Evolutionary conservation across 2,329 filamentous ascomycete genomes (phyloP), one percentile per base, ranked within the genome.

Genomic region (Fonsecaea pugnacius): DNA sequence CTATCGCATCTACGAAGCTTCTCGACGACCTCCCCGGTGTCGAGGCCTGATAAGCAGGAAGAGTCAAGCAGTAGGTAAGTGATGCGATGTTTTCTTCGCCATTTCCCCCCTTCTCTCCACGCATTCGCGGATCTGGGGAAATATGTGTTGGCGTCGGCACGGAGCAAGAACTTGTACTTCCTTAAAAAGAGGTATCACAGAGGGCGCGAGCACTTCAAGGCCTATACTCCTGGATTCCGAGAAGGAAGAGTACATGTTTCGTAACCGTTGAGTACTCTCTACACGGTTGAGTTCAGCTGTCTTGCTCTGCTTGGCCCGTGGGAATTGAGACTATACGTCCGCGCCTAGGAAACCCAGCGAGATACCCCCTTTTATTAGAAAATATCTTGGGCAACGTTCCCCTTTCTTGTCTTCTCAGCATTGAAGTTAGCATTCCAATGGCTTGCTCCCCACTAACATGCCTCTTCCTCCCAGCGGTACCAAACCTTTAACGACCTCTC

Each of bases 401-500:
- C 12, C n/a, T 46, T 46, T 21, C n/a, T 46, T 6, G 16, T 38
- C 40, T 46, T 21, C 14, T 21, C 6, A 16, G 5, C 18, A 5
- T 21, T 16, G 5, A 46, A 2, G 21, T 14, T 9, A 48, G n/a
- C n/a, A 27, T 48, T 2, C 6, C 8, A 24, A 48, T 30, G 6
- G 27, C 27, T 30, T 30, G 43, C 24, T 21, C n/a, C 12, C 8
- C 8, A 8, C 43, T 48, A 6, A 48, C 18, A 48, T 27, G 2
- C 40, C 24, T 12, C 21, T 46, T 51, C 59, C 30, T 33, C 16
- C 36, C 21, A 40, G n/a, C 12, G 16, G 43, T 18, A 10, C 12
- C 36, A 46, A 40, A 52, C 33, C 56, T 9, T 36, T 32, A 18
- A n/a, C 57, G 32, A 16, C 57, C 16, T 32, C 54, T 18, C 32